phyloP scores from a whole-genome alignment of 441 rosid species.

The Kokia cookei region DNA sequence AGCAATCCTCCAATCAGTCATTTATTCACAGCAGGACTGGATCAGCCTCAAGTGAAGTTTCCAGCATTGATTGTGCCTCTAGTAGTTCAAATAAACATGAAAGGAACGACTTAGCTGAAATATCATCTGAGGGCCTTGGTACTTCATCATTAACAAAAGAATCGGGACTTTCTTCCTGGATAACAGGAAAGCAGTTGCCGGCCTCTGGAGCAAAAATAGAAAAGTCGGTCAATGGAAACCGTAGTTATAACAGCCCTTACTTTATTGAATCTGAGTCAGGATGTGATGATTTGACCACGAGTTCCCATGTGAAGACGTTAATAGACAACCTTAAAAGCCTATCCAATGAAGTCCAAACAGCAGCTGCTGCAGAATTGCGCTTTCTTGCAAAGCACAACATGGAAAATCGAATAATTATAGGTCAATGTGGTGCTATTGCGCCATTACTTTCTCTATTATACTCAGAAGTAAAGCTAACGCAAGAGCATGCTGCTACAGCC shows the following conservation, averaged over 20 bases:
- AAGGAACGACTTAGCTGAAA: constrained; percentile 23
- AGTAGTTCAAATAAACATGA: constrained; percentile 19
- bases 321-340: constrained; percentile 65
- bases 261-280: constrained; percentile 27
- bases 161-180: constrained; percentile 25
- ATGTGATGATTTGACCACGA: constrained; percentile 37
- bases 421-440: constrained; percentile 55
- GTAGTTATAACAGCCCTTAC: constrained; percentile 11
- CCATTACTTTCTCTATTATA: constrained; percentile 68
- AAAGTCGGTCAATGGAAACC: constrained; percentile 26
- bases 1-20: constrained; percentile 48
- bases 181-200: constrained; percentile 30
- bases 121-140: constrained; percentile 20
- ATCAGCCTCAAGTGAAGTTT: constrained; percentile 66
- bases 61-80: constrained; percentile 55
- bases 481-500: constrained; percentile 90
- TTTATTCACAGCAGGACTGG: constrained; percentile 74
- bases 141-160: constrained; percentile 27
- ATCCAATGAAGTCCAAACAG: constrained; percentile 45
- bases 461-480: constrained; percentile 57
- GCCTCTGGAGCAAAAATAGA: constrained; percentile 29
- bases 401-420: constrained; percentile 69
- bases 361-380: constrained; percentile 80
- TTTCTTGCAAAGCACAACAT: constrained; percentile 58
- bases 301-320: constrained; percentile 47